phyloP scores from a whole-genome alignment of 192 early-diverging fungal genomes.

The Chytriomyces confervae region DNA sequence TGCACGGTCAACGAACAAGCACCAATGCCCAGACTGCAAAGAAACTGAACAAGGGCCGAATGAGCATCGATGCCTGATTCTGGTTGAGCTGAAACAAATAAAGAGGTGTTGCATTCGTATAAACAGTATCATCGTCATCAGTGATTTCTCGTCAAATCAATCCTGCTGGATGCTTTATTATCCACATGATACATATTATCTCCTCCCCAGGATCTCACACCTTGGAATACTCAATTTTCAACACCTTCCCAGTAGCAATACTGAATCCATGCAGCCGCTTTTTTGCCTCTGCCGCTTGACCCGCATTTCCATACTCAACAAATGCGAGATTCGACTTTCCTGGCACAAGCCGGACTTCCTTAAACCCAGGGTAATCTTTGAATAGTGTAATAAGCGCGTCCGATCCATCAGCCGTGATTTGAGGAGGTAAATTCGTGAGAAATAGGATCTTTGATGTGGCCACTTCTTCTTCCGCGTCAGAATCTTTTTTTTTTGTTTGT shows the following conservation, averaged over 20 bases:
- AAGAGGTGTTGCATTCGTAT: too few relatives aligned
- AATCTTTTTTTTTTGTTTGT: background rate
- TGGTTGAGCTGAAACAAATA: too few relatives aligned
- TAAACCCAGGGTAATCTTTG: constrained; percentile 68
- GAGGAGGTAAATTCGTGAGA: constrained; percentile 48
- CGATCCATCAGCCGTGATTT: constrained; percentile 40
- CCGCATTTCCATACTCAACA: constrained; percentile 66
- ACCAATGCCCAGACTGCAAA: constrained; percentile 89
- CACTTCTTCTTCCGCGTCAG: constrained; percentile 9
- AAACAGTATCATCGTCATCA: too few relatives aligned
- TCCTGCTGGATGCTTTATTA: background rate
- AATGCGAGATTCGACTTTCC: constrained; percentile 69
- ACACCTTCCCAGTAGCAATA: constrained; percentile 47
- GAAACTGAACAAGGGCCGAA: constrained; percentile 69
- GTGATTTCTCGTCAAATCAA: too few relatives aligned
- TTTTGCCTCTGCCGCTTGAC: constrained; percentile 60
- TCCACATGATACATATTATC: background rate
- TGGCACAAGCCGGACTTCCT: constrained; percentile 70
- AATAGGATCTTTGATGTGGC: constrained; percentile 50
- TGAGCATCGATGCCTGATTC: constrained; percentile 30
- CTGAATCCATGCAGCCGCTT: constrained; percentile 65
- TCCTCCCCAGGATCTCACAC: constrained; percentile 2
- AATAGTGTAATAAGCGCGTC: constrained; percentile 60
- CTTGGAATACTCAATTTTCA: constrained; percentile 66
- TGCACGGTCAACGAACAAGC: constrained; percentile 85